Evolutionary conservation across 1,284 basidiomycete species (phyloP), one percentile per base, ranked within the genome.

Genomic region (Leccinum fuscescens): DNA sequence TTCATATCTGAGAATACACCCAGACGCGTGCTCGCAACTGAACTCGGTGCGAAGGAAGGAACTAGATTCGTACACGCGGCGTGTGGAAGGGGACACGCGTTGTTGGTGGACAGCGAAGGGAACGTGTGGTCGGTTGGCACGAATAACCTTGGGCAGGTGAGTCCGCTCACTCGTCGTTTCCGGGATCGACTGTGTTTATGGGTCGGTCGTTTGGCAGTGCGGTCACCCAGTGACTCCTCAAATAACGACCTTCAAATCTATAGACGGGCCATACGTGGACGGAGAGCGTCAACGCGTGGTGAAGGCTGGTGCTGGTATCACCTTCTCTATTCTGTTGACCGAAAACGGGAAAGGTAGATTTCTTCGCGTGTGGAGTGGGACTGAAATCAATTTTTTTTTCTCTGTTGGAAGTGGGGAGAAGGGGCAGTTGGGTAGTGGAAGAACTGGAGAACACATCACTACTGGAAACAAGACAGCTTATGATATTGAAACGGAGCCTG

Each of bases 401-500:
- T 84, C 93, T 0, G 88, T 93, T 65, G 96, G 96, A 37, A 94
- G 91, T 58, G 91, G 88, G n/a, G 94, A 97, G 75, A 88, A 93
- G 65, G 96, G 96, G 2, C 94, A 97, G 67, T 80, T 98, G 0
- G 96, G 94, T 1, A 96, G 94, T 68, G 95, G 95, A 14, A 85
- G 86, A 59, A 94, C 93, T 0, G 93, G 94, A 17, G 93, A 96
- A 75, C 85, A 93, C 46, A 90, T 96, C 62, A 86, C 88, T 6
- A 89, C 89, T 3, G 92, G 87, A 39, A 92, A 92, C 65, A 93
- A 93, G 72, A 84, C 88, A 0, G 87, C 84, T 9, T 96, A 85
- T 68, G 93, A 94, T 72, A 82, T 91, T n/a, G 87, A 92, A 68
- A 76, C 80, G 17, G 82, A 87, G 12, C 92, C 94, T 24, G 78